Conservation (phyloP, 1,284 basidiomycete species). For the Anthracocystis panici-leucophaei region DNA sequence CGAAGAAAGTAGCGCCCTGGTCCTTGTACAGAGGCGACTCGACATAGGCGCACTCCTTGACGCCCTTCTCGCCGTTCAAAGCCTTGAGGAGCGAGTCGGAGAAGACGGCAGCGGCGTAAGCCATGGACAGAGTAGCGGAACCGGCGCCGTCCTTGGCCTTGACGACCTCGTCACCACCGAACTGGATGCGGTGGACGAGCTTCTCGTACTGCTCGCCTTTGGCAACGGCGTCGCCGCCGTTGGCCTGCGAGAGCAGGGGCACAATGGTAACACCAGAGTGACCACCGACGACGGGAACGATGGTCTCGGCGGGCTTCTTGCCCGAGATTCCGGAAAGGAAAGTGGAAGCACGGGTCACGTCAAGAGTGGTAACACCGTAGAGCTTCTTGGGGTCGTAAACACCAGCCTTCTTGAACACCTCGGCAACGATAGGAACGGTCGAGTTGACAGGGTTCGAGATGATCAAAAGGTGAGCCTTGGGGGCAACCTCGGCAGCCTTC, state of each 20-base stretch:
- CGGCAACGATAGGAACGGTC: conserved; percentile 96
- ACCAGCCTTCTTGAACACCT: conserved; percentile 90
- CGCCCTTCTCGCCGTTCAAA: conserved; percentile 86
- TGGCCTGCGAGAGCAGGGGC: conserved; percentile 91
- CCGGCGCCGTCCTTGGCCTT: conserved; percentile 90
- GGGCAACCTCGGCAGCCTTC: conserved; percentile 85
- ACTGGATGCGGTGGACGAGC: conserved; percentile 82
- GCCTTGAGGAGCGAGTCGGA: conserved; percentile 84
- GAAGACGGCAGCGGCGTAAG: conserved; percentile 75
- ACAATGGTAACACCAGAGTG: conserved; percentile 97
- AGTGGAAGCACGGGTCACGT: conserved; percentile 93
- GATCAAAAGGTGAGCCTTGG: conserved; percentile 90
- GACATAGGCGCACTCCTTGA: conserved; percentile 87
- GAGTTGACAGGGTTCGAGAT: conserved; percentile 85
- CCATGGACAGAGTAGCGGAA: conserved; percentile 89
- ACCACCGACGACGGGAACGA: conserved; percentile 92
- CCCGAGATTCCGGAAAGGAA: conserved; percentile 82
- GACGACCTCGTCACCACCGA: conserved; percentile 93
- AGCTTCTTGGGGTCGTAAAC: conserved; percentile 83
- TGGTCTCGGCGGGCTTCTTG: conserved; percentile 75
- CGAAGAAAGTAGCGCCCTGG: conserved; percentile 75
- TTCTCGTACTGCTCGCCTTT: conserved; percentile 74
- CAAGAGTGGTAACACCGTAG: conserved; percentile 92
- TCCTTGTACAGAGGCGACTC: conserved; percentile 80
- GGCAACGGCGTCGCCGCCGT: conserved; percentile 75